These are phyloP conservation scores for Scutellaria baicalensis DNA, from an alignment of 257 asterid species.

Conservation along the genomic window DNA sequence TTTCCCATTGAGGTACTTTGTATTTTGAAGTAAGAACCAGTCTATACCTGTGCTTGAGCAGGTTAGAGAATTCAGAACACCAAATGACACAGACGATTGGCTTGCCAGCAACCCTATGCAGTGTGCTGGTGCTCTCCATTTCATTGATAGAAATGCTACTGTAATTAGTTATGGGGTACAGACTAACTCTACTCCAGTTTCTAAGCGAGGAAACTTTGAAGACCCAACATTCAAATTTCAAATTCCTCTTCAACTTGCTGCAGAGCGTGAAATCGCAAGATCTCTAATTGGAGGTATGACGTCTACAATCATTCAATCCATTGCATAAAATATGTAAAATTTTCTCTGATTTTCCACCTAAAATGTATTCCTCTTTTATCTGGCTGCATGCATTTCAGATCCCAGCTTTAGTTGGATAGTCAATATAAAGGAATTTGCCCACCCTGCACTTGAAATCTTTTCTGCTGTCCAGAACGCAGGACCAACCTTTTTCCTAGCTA, in stretches of 20 bases:
- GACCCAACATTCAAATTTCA: slow-evolving; percentile 86
- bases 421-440: slow-evolving; percentile 74
- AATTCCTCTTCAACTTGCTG: slow-evolving; percentile 94
- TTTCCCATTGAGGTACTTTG: background rate
- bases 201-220: slow-evolving; percentile 55
- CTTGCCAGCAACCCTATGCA: slow-evolving; percentile 70
- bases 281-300: slow-evolving; percentile 62
- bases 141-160: slow-evolving; percentile 65
- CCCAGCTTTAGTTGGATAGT: slow-evolving; percentile 68
- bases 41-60: slow-evolving; percentile 21
- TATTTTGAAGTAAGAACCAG: background rate
- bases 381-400: slow-evolving; percentile 41
- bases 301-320: background rate
- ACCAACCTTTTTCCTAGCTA: slow-evolving; percentile 85
- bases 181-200: slow-evolving; percentile 73
- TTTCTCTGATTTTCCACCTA: background rate
- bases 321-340: background rate
- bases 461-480: slow-evolving; percentile 66
- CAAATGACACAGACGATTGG: slow-evolving; percentile 69
- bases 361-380: slow-evolving; percentile 1
- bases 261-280: slow-evolving; percentile 91
- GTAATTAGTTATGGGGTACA: slow-evolving; percentile 85
- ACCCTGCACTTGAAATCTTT: slow-evolving; percentile 52
- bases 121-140: slow-evolving; percentile 88
- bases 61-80: slow-evolving; percentile 61